These are phyloP conservation scores for Cyberlindnera galapagoensis DNA, from an alignment of 805 yeast species.

Conservation along the genomic window DNA sequence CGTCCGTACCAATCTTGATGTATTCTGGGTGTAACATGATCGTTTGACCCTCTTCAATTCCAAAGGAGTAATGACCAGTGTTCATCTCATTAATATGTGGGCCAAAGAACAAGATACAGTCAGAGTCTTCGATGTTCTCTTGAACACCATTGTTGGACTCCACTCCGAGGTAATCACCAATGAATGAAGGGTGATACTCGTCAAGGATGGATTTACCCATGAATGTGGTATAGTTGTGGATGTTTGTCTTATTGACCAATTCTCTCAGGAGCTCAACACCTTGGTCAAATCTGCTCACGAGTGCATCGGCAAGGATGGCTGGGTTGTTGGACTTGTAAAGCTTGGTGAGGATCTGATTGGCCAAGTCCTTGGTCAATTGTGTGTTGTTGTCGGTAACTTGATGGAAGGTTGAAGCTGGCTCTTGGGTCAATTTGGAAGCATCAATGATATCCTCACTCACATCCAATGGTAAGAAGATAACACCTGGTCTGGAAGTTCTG, in stretches of 20 bases:
- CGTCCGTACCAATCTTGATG: constrained; percentile 38
- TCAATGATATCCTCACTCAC: constrained; percentile 42
- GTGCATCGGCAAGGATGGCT: constrained; percentile 62
- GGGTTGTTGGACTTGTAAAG: constrained; percentile 53
- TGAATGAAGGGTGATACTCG: constrained; percentile 57
- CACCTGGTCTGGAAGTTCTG: constrained; percentile 70
- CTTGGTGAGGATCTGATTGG: constrained; percentile 38
- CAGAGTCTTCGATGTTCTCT: constrained; percentile 47
- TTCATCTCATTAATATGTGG: constrained; percentile 61
- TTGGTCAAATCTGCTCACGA: constrained; percentile 55
- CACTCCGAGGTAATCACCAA: constrained; percentile 69
- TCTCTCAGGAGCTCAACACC: constrained; percentile 36
- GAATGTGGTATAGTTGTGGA: constrained; percentile 53
- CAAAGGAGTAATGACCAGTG: constrained; percentile 56
- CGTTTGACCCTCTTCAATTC: constrained; percentile 34
- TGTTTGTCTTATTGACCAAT: constrained; percentile 37
- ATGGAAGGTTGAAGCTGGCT: constrained; percentile 26
- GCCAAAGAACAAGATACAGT: constrained; percentile 68
- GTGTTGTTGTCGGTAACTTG: constrained; percentile 17
- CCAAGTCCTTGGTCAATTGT: constrained; percentile 29
- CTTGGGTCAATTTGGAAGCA: constrained; percentile 26
- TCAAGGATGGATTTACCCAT: constrained; percentile 71
- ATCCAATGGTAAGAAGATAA: constrained; percentile 71
- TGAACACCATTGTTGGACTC: constrained; percentile 44
- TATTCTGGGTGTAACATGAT: constrained; percentile 49